Conservation (phyloP, 2,329 filamentous ascomycete species). For the Microdochium trichocladiopsis region DNA sequence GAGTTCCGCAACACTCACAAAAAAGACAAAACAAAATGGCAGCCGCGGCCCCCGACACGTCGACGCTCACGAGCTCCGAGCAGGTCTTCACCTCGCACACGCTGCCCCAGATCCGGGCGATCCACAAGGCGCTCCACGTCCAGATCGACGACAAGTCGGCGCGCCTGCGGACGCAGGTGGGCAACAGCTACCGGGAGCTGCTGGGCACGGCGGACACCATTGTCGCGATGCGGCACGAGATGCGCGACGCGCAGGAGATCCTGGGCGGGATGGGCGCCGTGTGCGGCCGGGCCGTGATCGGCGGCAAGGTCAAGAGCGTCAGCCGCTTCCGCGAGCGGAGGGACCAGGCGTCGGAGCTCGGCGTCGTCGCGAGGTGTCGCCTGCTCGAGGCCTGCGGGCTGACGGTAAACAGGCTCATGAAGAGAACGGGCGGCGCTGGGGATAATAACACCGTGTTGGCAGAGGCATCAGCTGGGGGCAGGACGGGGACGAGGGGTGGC, state of each 20-base stretch:
- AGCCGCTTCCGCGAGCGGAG: conserved; percentile 31
- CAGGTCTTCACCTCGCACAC: conserved; percentile 51
- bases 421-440: conserved; percentile 11
- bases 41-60: conserved; percentile 34
- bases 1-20: not conserved
- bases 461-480: conserved; percentile 1
- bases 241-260: conserved; percentile 64
- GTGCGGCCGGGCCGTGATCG: conserved; percentile 68
- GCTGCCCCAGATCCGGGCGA: conserved; percentile 55
- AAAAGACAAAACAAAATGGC: not conserved
- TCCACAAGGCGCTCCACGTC: conserved; percentile 52
- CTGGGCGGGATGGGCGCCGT: conserved; percentile 66
- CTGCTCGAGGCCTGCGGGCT: conserved; percentile 46
- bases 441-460: no score
- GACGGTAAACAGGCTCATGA: conserved; percentile 40
- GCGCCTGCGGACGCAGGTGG: conserved; percentile 57
- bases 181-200: conserved; percentile 74
- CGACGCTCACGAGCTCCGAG: conserved; percentile 39
- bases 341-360: conserved; percentile 13
- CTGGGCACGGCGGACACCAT: conserved; percentile 92
- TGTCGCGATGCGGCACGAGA: conserved; percentile 77
- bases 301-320: conserved; percentile 55
- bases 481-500: conserved; percentile 30
- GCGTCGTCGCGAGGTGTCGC: conserved; percentile 33
- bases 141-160: conserved; percentile 56